These are phyloP conservation scores for Pascua sp. DNA, from an alignment of 1,284 basidiomycete genomes.

Conservation along the genomic window DNA sequence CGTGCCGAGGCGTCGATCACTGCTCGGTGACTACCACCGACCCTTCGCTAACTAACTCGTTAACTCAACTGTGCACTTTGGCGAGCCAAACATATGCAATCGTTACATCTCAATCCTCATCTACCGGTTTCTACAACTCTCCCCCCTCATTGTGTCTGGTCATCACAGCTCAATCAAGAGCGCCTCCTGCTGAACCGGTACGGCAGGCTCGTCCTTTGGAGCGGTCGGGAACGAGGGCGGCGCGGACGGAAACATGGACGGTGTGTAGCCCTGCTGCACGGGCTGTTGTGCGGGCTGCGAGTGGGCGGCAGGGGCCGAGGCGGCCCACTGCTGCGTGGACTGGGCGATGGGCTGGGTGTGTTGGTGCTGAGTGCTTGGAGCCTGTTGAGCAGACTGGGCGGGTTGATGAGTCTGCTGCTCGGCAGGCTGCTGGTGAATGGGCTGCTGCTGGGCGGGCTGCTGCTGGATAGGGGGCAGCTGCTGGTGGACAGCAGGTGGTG, in stretches of 20 bases:
- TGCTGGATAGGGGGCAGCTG: constrained; percentile 14
- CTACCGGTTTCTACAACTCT: no score
- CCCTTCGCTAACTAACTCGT: no score
- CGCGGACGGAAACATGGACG: constrained; percentile 23
- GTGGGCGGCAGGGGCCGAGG: no score
- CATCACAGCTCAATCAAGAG: constrained; percentile 61
- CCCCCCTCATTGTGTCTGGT: no score
- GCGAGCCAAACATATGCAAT: no score
- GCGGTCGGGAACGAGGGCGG: constrained; percentile 61
- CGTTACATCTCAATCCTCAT: no score
- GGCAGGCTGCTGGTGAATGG: constrained; percentile 8
- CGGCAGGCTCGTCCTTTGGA: constrained; percentile 56
- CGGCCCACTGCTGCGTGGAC: constrained; percentile 10
- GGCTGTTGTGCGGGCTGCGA: constrained; percentile 12
- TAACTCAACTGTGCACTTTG: no score
- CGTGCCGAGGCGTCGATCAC: no score
- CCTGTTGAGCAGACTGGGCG: constrained; percentile 13
- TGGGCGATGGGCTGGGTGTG: constrained; percentile 21
- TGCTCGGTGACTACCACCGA: no score
- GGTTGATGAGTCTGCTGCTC: constrained; percentile 7
- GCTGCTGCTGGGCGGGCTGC: constrained; percentile 2
- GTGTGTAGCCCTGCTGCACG: constrained; percentile 7
- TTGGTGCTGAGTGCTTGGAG: constrained; percentile 18
- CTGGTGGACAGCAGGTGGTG: constrained; percentile 12
- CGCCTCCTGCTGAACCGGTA: constrained; percentile 60